Base-by-base conservation (phyloP, 768 basidiomycete genomes). In the Xerocomellus amylosporus region DNA sequence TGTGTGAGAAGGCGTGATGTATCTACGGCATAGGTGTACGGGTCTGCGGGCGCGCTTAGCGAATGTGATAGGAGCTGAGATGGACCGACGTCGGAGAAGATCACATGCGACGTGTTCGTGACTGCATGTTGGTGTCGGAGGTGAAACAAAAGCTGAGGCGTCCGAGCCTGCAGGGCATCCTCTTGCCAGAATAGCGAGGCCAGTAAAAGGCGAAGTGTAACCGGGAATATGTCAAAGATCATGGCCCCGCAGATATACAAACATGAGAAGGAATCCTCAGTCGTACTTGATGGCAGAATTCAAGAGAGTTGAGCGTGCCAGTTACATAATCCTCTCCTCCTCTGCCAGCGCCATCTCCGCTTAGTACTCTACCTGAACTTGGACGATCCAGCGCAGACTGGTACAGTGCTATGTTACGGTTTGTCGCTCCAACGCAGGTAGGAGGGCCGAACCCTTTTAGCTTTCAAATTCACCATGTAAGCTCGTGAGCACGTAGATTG, bases 51-150 rank as follows among this genome's bases (percentile, higher is more conserved):
- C 15, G 48, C 59, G 24, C 56, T 61, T 4, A 68, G 59, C 8
- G 64, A 62, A 46, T 68, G 66, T 2, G 62, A 62, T 51, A 64
- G 2, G 50, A 66, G 62, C 42, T 74, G 65, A 28, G 72, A 69
- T 13, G 70, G 51, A 51, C 66, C 68, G 31, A 83, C 62, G 59
- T 90, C 77, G 17, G 80, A 73, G 65, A 90, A 86, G 49, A 88
- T 69, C 40, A 83, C 75, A 5, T 78, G 76, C 3, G 84, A 83
- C 20, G 73, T 65, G 56, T 82, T 77, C 41, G 79, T 75, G 9
- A 82, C 61, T 24, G 79, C 84, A 59, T 89, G 86, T 39, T 78
- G 72, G 66, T 89, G 87, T 34, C 87, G 83, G 22, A 89, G 76
- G 31, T 78, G 79, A 69, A 90, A 89, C 31, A 73, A 76, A 7